Percentiles rank a stretch among this genome's conserved stretches.
Conservation (phyloP, 495 filamentous ascomycete genomes). For the Saxispiralis lemnorum region DNA sequence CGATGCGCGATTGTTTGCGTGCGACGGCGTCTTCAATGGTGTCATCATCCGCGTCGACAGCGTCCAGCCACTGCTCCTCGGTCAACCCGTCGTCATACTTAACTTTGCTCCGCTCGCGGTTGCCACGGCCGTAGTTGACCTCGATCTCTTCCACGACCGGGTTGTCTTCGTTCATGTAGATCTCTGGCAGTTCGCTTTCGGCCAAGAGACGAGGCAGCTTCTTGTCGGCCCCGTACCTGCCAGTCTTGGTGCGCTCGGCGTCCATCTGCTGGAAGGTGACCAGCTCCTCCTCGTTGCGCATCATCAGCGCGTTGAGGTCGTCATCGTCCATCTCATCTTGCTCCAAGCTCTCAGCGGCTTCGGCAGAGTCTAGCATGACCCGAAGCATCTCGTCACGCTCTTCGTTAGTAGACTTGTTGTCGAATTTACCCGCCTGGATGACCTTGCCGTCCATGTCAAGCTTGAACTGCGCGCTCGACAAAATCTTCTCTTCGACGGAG, state of each 20-base stretch:
- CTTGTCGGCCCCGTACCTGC: constrained; percentile 54
- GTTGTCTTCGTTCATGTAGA: constrained; percentile 75
- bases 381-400: constrained; percentile 91
- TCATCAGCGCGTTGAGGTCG: constrained; percentile 65
- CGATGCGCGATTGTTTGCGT: constrained; percentile 68
- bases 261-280: constrained; percentile 42
- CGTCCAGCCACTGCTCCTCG: constrained; percentile 89
- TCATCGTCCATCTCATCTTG: constrained; percentile 91
- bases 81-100: constrained; percentile 95
- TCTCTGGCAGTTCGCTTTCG: constrained; percentile 82
- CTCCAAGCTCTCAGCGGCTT: constrained; percentile 63
- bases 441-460: constrained; percentile 98
- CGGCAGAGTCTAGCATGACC: constrained; percentile 78
- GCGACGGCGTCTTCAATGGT: constrained; percentile 82
- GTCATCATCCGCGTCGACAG: constrained; percentile 91
- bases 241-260: constrained; percentile 43
- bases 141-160: constrained; percentile 61
- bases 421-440: constrained; percentile 96
- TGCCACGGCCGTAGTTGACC: constrained; percentile 67
- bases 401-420: constrained; percentile 97
- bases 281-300: constrained; percentile 26
- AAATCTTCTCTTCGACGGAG: constrained; percentile 95
- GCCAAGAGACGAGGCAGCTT: constrained; percentile 58
- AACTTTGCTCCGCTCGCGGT: constrained; percentile 79
- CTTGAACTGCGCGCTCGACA: constrained; percentile 93